These are phyloP conservation scores for Paramecium primaurelia DNA, from an alignment of 73 alveolate genomes.

Conservation along the genomic window DNA sequence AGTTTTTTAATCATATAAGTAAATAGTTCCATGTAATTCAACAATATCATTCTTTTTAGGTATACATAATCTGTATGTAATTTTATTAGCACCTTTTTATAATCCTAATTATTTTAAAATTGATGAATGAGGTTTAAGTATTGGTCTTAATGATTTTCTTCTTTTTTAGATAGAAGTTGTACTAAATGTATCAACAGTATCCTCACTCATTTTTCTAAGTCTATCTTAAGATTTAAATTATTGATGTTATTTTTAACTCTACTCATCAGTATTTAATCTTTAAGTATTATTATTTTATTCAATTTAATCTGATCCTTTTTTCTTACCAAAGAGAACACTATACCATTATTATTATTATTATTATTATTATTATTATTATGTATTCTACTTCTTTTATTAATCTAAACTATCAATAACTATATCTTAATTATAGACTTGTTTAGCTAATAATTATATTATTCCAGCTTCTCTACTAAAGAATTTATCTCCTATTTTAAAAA, in stretches of 20 bases:
- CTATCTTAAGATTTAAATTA: background rate
- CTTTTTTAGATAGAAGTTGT: background rate
- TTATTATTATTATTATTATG: background rate
- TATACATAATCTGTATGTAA: constrained; percentile 73
- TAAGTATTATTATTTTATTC: background rate
- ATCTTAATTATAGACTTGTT: constrained; percentile 73
- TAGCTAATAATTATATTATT: constrained; percentile 82
- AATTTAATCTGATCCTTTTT: background rate
- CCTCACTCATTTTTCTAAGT: background rate
- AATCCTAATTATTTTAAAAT: constrained; percentile 73
- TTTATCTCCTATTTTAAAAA: constrained; percentile 81
- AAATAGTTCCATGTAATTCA: constrained; percentile 73
- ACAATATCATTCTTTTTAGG: constrained; percentile 66
- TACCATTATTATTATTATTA: background rate
- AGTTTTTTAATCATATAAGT: constrained; percentile 79
- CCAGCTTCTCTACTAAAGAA: constrained; percentile 86
- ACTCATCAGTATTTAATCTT: background rate
- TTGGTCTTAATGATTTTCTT: constrained; percentile 27
- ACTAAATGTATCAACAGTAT: background rate
- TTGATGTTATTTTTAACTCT: background rate
- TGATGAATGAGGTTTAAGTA: constrained; percentile 79
- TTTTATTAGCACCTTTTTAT: constrained; percentile 80
- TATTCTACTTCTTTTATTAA: background rate
- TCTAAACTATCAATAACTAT: background rate
- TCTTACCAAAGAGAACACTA: background rate